These are phyloP conservation scores for Penicillium rolfsii DNA, from an alignment of 2,329 filamentous ascomycete genomes.

Conservation along the genomic window DNA sequence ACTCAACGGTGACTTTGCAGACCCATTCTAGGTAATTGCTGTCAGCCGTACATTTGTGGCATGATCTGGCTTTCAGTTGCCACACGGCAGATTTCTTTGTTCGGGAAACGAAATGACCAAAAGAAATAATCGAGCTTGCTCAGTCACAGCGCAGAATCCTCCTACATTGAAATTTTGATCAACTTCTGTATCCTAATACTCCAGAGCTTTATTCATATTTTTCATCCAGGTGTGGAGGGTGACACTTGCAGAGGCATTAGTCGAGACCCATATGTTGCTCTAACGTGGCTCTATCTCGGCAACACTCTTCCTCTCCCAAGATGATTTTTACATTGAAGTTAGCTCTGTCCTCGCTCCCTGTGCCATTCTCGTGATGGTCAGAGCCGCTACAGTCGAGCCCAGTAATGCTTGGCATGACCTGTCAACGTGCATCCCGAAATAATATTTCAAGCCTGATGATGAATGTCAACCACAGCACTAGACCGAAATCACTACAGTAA, in stretches of 20 bases:
- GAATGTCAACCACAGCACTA: neutral
- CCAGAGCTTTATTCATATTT: neutral
- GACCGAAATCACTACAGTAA: neutral
- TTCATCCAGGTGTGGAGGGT: neutral
- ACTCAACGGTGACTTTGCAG: neutral
- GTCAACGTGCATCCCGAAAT: neutral
- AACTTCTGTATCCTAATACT: neutral
- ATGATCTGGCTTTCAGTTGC: neutral
- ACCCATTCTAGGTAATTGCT: neutral
- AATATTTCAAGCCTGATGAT: constrained; percentile 1
- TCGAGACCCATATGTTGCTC: neutral
- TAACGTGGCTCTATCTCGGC: too few species aligned
- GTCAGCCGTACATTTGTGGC: neutral
- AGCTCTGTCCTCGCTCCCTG: neutral
- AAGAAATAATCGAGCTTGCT: neutral
- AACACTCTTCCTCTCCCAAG: neutral
- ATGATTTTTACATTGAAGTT: neutral
- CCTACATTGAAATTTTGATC: neutral
- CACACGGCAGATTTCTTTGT: neutral
- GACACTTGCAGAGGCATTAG: neutral
- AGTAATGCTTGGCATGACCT: neutral
- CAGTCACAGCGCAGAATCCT: neutral
- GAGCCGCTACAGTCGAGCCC: neutral
- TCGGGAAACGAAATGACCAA: neutral
- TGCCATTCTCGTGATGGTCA: neutral